Evolutionary conservation across 805 yeast species (phyloP).

Genomic region (Saturnispora besseyi): DNA sequence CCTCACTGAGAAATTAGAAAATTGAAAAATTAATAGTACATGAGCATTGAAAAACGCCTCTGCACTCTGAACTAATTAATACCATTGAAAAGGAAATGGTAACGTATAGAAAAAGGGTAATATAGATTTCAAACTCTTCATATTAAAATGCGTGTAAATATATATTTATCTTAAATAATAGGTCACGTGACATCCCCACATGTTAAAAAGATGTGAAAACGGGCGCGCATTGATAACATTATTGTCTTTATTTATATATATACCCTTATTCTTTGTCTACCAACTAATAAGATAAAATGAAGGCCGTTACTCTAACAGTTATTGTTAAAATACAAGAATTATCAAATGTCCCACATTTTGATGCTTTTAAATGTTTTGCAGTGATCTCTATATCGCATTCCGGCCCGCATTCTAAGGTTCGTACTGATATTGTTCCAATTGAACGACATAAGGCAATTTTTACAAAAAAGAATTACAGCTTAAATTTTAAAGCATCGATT

Average conservation of each 20-base stretch:
- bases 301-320: neutral
- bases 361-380: neutral
- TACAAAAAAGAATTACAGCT: conserved; percentile 29
- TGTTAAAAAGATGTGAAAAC: no score
- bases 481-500: conserved; percentile 31
- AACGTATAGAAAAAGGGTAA: no score
- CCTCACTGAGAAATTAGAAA: neutral
- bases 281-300: neutral
- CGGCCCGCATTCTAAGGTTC: conserved; percentile 6
- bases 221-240: neutral
- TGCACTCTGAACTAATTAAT: no score
- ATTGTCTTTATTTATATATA: no score
- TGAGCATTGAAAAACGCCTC: neutral
- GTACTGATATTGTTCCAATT: conserved; percentile 29
- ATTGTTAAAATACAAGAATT: neutral
- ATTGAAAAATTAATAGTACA: neutral
- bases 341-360: conserved; percentile 4
- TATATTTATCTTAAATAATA: neutral
- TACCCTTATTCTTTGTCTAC: no score
- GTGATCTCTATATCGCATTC: neutral
- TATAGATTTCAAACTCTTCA: no score
- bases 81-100: no score
- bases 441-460: conserved; percentile 45
- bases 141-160: neutral
- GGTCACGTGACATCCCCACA: neutral